Evolutionary conservation across 192 early-diverging fungal genomes (phyloP), one percentile per base, ranked within the genome.

Genomic region (Chytriomyces hyalinus): DNA sequence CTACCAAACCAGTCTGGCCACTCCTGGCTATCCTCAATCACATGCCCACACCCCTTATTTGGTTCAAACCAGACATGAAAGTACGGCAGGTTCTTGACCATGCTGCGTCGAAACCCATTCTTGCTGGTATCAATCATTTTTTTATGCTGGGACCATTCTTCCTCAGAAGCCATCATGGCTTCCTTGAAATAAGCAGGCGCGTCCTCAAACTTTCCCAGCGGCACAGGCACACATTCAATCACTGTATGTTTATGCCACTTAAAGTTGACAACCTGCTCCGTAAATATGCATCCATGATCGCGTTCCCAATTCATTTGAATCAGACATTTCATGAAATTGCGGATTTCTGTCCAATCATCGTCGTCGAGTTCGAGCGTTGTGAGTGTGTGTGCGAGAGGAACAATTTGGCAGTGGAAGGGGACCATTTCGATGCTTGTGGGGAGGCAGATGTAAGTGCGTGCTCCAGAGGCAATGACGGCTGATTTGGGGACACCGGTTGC

Each of bases 31-130:
- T 95, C 90, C 75, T 99, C 97, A 86, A 99, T 99, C 20, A 99
- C 94, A 82, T 99, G 97, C 6, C 96, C 97, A 72, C 91, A 89
- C 2, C 97, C 95, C 46, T 91, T 88, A 75, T 94, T 89, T 7
- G 93, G 91, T 62, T 93, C 91, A 76, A 95, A 94, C 97, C 97
- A 99, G 2, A 98, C 94, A 69, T 99, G 97, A 78, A 99, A 97
- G 80, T 95, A 99, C 2, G 97, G 95, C 82, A 98, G 59, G 49
- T 97, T 90, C 57, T 83, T 83, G 10, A 87, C 84, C 70, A 87
- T 60, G 1, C 82, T 83, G 20, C 79, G 20, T 5, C 87, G 84
- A 70, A 89, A 84, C 22, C 87, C 87, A 46, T 74, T 65, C 66
- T 91, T 89, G 1, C 83, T 72, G 9, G 92, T 94, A 76, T 92